A percentile compares a stretch with the other conserved stretches of the same genome.
phyloP scores from a whole-genome alignment of 768 basidiomycete species.

The Leccinum sublutescens region DNA sequence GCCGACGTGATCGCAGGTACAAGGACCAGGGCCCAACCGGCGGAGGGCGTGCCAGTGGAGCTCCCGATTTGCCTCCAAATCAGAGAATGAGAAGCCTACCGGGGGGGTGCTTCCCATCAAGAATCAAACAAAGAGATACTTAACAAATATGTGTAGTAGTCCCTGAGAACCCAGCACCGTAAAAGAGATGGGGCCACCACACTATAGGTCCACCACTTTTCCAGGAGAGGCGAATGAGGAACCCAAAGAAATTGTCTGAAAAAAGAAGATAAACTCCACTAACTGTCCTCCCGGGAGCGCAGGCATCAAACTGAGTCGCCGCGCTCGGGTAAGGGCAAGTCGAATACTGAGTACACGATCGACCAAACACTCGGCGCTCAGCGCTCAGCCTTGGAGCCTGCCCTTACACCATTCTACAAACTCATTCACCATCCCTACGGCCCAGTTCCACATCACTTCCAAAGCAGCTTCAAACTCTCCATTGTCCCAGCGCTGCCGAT shows the following conservation, averaged over 20 bases:
- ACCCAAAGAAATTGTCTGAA: background rate
- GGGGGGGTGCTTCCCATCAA: background rate
- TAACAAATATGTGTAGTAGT: background rate
- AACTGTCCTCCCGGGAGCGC: background rate
- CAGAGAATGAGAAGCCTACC: background rate
- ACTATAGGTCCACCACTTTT: background rate
- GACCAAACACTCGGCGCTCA: slow-evolving; percentile 9
- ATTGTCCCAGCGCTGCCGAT: slow-evolving; percentile 54
- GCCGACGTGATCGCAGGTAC: background rate
- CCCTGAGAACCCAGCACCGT: background rate
- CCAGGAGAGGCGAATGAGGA: background rate
- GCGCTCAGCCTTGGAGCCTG: slow-evolving; percentile 22
- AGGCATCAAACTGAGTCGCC: background rate
- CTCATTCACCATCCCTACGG: slow-evolving; percentile 36
- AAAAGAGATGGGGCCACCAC: background rate
- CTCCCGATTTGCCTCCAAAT: background rate
- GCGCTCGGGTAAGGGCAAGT: background rate
- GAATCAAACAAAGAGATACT: background rate
- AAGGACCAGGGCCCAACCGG: background rate
- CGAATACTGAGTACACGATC: background rate
- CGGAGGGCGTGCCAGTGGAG: background rate
- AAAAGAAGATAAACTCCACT: background rate
- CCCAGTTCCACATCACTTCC: slow-evolving; percentile 61
- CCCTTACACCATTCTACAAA: slow-evolving; percentile 27
- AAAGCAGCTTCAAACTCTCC: slow-evolving; percentile 65